A percentile compares a stretch with the other conserved stretches of the same genome.
Conservation (phyloP, 2,329 filamentous ascomycete species). For the Sporothrix euskadiensis region DNA sequence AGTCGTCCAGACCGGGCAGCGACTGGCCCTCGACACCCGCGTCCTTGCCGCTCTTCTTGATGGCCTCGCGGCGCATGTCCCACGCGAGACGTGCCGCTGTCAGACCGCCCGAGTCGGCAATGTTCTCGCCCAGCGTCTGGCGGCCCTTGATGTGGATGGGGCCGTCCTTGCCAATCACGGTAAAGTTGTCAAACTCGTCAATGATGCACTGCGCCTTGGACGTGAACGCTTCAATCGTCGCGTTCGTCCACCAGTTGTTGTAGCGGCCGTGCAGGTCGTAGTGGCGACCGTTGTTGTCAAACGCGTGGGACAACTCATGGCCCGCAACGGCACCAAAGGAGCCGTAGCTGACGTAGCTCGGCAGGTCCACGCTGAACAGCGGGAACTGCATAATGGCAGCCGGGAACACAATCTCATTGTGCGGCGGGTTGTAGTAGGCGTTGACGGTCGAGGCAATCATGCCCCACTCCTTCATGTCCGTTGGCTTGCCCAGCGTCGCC, state of each 20-base stretch:
- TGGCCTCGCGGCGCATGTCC: conserved; percentile 53
- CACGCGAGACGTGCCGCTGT: conserved; percentile 65
- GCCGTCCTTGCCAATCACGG: conserved; percentile 56
- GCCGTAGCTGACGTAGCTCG: conserved; percentile 67
- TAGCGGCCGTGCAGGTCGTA: conserved; percentile 66
- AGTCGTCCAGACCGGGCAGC: conserved; percentile 61
- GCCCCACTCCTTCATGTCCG: conserved; percentile 60
- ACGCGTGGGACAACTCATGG: conserved; percentile 70
- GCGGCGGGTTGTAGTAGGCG: conserved; percentile 63
- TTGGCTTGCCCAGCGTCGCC: conserved; percentile 60
- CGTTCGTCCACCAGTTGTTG: conserved; percentile 66
- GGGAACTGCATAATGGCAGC: conserved; percentile 71
- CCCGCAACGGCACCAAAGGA: conserved; percentile 67
- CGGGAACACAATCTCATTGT: conserved; percentile 70
- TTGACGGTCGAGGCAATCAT: conserved; percentile 65
- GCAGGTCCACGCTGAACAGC: conserved; percentile 62
- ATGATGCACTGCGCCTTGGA: conserved; percentile 65
- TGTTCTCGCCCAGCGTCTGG: conserved; percentile 68
- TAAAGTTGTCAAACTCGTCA: conserved; percentile 65
- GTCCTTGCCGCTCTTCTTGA: conserved; percentile 31
- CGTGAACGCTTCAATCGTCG: conserved; percentile 59
- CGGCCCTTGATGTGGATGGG: conserved; percentile 63
- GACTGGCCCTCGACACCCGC: conserved; percentile 31
- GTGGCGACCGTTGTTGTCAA: conserved; percentile 65
- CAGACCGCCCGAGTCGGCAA: conserved; percentile 69